phyloP scores from a whole-genome alignment of 768 basidiomycete species.

The Termitomyces heimii region DNA sequence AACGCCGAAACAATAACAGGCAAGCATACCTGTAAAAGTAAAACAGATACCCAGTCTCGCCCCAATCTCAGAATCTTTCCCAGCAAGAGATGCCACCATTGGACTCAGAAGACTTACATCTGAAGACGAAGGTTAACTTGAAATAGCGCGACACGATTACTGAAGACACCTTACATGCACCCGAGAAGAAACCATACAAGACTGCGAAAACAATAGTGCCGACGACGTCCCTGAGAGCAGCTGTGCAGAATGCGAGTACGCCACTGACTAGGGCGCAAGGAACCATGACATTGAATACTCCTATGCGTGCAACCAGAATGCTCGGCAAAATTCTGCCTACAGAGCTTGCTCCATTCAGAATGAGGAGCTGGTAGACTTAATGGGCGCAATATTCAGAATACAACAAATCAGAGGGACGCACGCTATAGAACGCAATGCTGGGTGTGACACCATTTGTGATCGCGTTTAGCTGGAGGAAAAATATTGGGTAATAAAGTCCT shows the following conservation, averaged over 20 bases:
- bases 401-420: constrained; percentile 16
- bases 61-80: constrained; percentile 46
- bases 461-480: constrained; percentile 52
- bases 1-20: not conserved
- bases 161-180: constrained; percentile 26
- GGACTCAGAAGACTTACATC: constrained; percentile 38
- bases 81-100: constrained; percentile 36
- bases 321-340: constrained; percentile 31
- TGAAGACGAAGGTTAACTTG: constrained; percentile 4
- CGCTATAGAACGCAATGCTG: constrained; percentile 52
- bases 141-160: not conserved
- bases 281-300: constrained; percentile 25
- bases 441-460: constrained; percentile 38
- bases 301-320: constrained; percentile 22
- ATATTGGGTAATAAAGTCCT: constrained; percentile 45
- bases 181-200: constrained; percentile 36
- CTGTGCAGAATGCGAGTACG: constrained; percentile 29
- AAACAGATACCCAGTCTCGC: constrained; percentile 47
- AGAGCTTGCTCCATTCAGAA: constrained; percentile 44
- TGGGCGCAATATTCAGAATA: not conserved
- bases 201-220: constrained; percentile 28
- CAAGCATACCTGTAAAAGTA: constrained; percentile 14
- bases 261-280: constrained; percentile 19
- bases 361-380: constrained; percentile 34
- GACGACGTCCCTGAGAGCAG: constrained; percentile 20